phyloP scores from a whole-genome alignment of 805 yeast species.

The Wickerhamomyces strasburgensis region DNA sequence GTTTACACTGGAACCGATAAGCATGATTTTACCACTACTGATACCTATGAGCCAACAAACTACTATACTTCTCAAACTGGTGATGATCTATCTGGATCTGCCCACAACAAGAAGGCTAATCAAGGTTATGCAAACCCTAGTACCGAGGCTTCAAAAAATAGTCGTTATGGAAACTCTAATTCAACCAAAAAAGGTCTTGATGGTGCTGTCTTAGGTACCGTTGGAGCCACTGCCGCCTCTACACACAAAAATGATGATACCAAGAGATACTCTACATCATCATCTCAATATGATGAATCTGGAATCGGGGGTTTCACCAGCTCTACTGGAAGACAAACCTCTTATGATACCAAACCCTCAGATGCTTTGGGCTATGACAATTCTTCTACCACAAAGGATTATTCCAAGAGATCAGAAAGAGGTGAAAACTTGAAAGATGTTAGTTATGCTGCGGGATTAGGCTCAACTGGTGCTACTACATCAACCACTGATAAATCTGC shows the following conservation, averaged over 20 bases:
- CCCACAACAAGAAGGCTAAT: not conserved
- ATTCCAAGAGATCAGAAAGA: conserved; percentile 3
- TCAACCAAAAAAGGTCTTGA: not conserved
- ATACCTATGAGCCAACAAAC: conserved; percentile 18
- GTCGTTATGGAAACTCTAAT: no score
- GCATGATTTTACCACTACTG: conserved; percentile 14
- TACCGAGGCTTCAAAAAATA: conserved; percentile 4
- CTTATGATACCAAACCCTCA: not conserved
- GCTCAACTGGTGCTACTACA: conserved; percentile 11
- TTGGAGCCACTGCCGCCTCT: not conserved
- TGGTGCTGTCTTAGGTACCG: not conserved
- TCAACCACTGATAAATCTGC: no score
- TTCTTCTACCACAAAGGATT: not conserved
- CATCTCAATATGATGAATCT: conserved; percentile 4
- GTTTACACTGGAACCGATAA: conserved; percentile 5
- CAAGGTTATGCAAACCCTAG: not conserved
- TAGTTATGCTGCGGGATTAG: conserved; percentile 10
- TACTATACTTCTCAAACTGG: conserved; percentile 15
- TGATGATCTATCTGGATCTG: not conserved
- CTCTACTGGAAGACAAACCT: conserved; percentile 4
- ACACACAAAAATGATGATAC: conserved; percentile 1
- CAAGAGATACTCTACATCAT: conserved; percentile 4
- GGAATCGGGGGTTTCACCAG: not conserved
- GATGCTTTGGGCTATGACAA: not conserved
- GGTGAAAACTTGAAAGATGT: conserved; percentile 8